Evolutionary conservation across 768 basidiomycete species (phyloP), one percentile per base, ranked within the genome.

Genomic region (Collybiopsis confluens): DNA sequence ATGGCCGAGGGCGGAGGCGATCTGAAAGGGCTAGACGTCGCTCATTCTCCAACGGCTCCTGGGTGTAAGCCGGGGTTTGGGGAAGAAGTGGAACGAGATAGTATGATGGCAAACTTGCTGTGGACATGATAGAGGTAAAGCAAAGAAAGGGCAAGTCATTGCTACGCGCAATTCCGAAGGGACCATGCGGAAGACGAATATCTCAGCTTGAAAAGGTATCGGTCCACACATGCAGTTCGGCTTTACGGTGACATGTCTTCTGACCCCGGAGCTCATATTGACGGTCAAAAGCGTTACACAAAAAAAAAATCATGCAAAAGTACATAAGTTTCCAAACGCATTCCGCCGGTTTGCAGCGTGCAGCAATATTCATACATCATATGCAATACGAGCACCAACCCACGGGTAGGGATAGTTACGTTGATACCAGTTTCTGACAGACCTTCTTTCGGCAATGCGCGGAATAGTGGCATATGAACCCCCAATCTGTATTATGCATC

Each of bases 391-490:
- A 4, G 80, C 97, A 18, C 92, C 90, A 48, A 86, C 76, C 85
- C 93, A 98, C 2, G 93, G 73, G 66, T 90, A 98, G 1, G 88
- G 85, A 58, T 99, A 98, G 64, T 88, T 92, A 59, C 82, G 77
- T 69, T 95, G 92, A 68, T 92, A 95, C 81, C 86, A 98, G 74
- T 98, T 99, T 54, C 91, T 78, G 64, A 96, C 66, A 2, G 85
- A 78, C 46, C 81, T 77, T 41, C 95, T 76, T 59, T 85, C 86
- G 0, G 88, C 82, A 38, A 96, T 79, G 26, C 86, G 82, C 4
- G 94, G 92, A 54, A 90, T 81, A 4, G 93, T 94, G 0, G 82
- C 88, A 64, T 82, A 98, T 5, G 92, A 94, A 16, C 91, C 96
- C 37, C 96, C 96, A 41, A 98, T 70, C 93, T 97, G 50, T 11